These are phyloP conservation scores for Leccinum arenicola DNA, from an alignment of 768 basidiomycete genomes.

Conservation along the genomic window DNA sequence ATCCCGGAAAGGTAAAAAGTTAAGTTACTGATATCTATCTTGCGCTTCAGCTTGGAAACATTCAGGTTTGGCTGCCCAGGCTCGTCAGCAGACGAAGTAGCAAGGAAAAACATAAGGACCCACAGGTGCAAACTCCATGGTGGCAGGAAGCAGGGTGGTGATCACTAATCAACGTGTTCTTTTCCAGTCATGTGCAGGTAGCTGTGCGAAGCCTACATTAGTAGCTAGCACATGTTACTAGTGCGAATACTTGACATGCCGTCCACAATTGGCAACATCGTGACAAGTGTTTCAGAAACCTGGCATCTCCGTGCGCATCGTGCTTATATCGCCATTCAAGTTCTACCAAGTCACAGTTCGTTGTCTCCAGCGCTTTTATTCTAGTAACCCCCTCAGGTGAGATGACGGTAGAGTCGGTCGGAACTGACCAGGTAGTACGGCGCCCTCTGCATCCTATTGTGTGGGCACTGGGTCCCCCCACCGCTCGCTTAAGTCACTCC, in stretches of 20 bases:
- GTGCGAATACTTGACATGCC: slow-evolving; percentile 20
- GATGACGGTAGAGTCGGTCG: neutral
- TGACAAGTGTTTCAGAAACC: neutral
- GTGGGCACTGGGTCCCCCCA: slow-evolving; percentile 4
- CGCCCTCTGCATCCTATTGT: neutral
- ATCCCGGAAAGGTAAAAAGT: slow-evolving; percentile 18
- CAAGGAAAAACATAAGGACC: slow-evolving; percentile 18
- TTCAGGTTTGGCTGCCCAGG: slow-evolving; percentile 16
- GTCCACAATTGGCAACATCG: slow-evolving; percentile 12
- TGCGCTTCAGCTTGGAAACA: slow-evolving; percentile 22
- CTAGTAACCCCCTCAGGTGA: neutral
- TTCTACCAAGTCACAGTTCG: neutral
- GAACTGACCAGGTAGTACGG: neutral
- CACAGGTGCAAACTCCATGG: slow-evolving; percentile 31
- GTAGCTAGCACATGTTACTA: neutral
- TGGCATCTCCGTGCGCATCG: neutral
- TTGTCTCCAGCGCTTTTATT: neutral
- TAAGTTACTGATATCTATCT: slow-evolving; percentile 23
- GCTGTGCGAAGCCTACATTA: slow-evolving; percentile 11
- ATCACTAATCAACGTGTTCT: slow-evolving; percentile 20
- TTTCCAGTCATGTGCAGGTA: neutral
- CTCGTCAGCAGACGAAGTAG: slow-evolving; percentile 6
- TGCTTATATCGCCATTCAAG: neutral
- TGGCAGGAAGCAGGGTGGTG: neutral
- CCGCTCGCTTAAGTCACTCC: slow-evolving; percentile 8